Conservation (phyloP, 202 grass and related monocot genomes). For the Schoenoplectus tabernaemontani region DNA sequence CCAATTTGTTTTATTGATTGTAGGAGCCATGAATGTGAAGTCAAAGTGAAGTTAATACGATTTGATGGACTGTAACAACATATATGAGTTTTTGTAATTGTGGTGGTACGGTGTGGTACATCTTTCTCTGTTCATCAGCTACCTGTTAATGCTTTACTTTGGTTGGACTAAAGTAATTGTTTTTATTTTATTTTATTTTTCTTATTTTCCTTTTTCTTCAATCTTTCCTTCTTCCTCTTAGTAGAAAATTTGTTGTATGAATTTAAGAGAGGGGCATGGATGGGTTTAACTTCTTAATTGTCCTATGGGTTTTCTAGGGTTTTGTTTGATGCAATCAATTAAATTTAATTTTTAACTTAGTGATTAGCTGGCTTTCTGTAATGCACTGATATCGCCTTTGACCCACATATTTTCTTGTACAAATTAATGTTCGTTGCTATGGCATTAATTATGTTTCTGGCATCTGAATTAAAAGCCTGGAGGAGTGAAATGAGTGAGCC, state of each 20-base stretch:
- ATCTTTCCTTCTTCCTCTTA: slow-evolving; percentile 18
- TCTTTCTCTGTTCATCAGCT: slow-evolving; percentile 15
- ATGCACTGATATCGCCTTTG: slow-evolving; percentile 1
- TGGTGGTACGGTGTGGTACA: slow-evolving; percentile 6
- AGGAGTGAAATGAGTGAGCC: slow-evolving; percentile 2
- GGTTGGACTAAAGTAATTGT: neutral
- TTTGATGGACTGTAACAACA: neutral
- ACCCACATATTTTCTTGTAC: slow-evolving; percentile 14
- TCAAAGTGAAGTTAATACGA: neutral
- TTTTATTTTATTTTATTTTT: neutral
- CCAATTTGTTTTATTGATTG: neutral
- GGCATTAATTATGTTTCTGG: slow-evolving; percentile 26
- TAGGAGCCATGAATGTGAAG: slow-evolving; percentile 21
- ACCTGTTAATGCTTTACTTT: slow-evolving; percentile 23
- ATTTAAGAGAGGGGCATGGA: slow-evolving; percentile 8
- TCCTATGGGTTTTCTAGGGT: slow-evolving; percentile 18
- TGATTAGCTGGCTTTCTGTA: slow-evolving; percentile 21
- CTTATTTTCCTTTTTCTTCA: neutral
- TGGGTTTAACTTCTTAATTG: neutral
- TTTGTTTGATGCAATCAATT: slow-evolving; percentile 24
- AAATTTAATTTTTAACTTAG: slow-evolving; percentile 18
- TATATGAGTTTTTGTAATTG: slow-evolving; percentile 2
- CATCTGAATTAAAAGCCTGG: slow-evolving; percentile 28
- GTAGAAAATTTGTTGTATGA: slow-evolving; percentile 7
- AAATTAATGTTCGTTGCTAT: slow-evolving; percentile 18